These are phyloP conservation scores for Cephaloascus fragrans DNA, from an alignment of 805 yeast genomes.

Conservation along the genomic window DNA sequence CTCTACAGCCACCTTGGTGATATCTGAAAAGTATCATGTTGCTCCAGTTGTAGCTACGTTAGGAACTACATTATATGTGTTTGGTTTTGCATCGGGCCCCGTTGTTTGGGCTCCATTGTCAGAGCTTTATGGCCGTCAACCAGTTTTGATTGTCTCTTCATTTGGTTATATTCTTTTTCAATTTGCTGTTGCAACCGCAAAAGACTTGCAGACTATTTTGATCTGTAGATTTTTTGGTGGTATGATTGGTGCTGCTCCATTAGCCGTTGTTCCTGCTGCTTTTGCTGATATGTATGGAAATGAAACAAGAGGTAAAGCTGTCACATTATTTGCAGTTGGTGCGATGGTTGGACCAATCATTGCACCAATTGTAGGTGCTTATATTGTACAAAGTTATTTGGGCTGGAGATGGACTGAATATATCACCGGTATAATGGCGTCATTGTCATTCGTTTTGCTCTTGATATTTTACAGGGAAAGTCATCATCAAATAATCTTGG, in stretches of 20 bases:
- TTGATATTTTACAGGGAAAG: slow-evolving; percentile 25
- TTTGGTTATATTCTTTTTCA: slow-evolving; percentile 50
- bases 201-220: slow-evolving; percentile 68
- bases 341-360: slow-evolving; percentile 74
- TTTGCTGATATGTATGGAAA: slow-evolving; percentile 75
- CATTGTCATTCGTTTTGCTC: slow-evolving; percentile 19
- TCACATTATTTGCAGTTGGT: slow-evolving; percentile 59
- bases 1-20: slow-evolving; percentile 45
- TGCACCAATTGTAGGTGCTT: slow-evolving; percentile 75
- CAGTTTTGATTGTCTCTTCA: slow-evolving; percentile 45
- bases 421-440: slow-evolving; percentile 32
- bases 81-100: slow-evolving; percentile 93
- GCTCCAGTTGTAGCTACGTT: slow-evolving; percentile 63
- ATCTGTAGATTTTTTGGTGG: slow-evolving; percentile 77
- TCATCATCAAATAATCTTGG: slow-evolving; percentile 26
- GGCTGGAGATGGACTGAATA: slow-evolving; percentile 52
- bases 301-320: slow-evolving; percentile 62
- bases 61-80: slow-evolving; percentile 72
- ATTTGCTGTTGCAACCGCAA: slow-evolving; percentile 71
- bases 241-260: slow-evolving; percentile 72
- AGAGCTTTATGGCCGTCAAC: slow-evolving; percentile 66
- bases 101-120: slow-evolving; percentile 83
- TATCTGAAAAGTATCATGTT: slow-evolving; percentile 46
- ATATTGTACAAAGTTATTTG: slow-evolving; percentile 36
- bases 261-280: slow-evolving; percentile 80